Conservation (phyloP, 2,329 filamentous ascomycete species). For the Truncatella angustata region DNA sequence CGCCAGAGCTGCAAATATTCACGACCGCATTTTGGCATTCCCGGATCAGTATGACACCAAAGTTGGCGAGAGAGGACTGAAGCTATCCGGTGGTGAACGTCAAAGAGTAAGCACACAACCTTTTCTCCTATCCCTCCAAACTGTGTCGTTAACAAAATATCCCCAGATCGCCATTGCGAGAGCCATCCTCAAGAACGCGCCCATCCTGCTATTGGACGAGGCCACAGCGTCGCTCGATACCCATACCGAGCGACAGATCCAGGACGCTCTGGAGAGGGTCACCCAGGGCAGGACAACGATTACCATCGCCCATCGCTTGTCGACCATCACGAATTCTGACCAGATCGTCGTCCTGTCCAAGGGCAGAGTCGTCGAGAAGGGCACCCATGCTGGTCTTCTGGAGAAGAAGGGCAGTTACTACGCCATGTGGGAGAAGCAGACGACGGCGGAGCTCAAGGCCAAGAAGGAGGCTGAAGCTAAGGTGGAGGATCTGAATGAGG, state of each 20-base stretch:
- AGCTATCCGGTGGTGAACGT: constrained; percentile 58
- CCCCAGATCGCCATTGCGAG: constrained; percentile 54
- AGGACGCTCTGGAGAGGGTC: constrained; percentile 48
- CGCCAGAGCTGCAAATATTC: constrained; percentile 54
- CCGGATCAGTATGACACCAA: constrained; percentile 38
- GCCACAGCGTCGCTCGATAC: constrained; percentile 69
- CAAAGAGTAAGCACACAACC: constrained; percentile 47
- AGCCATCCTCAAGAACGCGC: constrained; percentile 67
- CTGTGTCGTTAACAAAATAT: neutral
- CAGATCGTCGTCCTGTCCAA: constrained; percentile 53
- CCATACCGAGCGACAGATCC: constrained; percentile 57
- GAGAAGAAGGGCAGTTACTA: constrained; percentile 44
- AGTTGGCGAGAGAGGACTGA: constrained; percentile 25
- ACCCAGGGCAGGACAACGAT: constrained; percentile 50
- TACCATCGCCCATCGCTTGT: constrained; percentile 55
- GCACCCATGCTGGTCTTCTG: constrained; percentile 47
- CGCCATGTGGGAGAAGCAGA: constrained; percentile 53
- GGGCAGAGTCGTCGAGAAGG: constrained; percentile 49
- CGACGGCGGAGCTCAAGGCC: constrained; percentile 36
- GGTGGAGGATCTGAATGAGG: no score
- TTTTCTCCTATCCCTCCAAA: neutral
- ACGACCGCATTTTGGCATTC: constrained; percentile 56
- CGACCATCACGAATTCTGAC: constrained; percentile 55
- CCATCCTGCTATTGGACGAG: constrained; percentile 70
- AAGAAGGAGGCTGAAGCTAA: constrained; percentile 25